A percentile compares a stretch with the other conserved stretches of the same genome.
These are phyloP conservation scores for Sporisorium iseilematis-ciliati DNA, from an alignment of 1,284 basidiomycete species.

Conservation along the genomic window DNA sequence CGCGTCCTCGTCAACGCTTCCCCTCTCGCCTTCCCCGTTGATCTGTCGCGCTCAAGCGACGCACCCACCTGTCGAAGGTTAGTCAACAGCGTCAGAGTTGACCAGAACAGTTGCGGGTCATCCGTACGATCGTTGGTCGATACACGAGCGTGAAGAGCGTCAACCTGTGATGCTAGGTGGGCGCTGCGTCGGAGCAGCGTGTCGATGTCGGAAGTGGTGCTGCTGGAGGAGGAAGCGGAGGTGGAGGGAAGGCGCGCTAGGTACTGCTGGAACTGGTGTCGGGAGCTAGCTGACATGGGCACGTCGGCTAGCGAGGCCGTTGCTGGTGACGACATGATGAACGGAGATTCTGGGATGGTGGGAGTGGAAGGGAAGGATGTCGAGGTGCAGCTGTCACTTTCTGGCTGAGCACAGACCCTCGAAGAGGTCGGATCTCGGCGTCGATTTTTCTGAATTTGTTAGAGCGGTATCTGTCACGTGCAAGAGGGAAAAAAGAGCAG, in stretches of 20 bases:
- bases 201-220: constrained; percentile 8
- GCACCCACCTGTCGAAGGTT: constrained; percentile 28
- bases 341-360: not conserved
- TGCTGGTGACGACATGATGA: constrained; percentile 1
- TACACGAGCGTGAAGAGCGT: constrained; percentile 14
- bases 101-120: constrained; percentile 42
- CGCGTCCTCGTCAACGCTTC: constrained; percentile 26
- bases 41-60: constrained; percentile 1
- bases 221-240: constrained; percentile 8
- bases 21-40: constrained; percentile 7
- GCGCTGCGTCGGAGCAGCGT: constrained; percentile 13
- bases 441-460: not conserved
- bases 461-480: constrained; percentile 10
- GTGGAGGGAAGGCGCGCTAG: constrained; percentile 18
- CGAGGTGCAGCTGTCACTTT: constrained; percentile 6
- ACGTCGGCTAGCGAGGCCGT: not conserved
- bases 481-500: not conserved
- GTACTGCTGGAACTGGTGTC: constrained; percentile 35
- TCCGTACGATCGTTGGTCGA: not conserved
- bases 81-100: constrained; percentile 25
- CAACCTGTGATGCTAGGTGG: constrained; percentile 8
- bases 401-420: not conserved
- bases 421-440: constrained; percentile 11
- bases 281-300: constrained; percentile 19
- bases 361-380: not conserved